Evolutionary conservation across 108 stramenopile genomes (phyloP).

Genomic region (Fistulifera pelliculosa): DNA sequence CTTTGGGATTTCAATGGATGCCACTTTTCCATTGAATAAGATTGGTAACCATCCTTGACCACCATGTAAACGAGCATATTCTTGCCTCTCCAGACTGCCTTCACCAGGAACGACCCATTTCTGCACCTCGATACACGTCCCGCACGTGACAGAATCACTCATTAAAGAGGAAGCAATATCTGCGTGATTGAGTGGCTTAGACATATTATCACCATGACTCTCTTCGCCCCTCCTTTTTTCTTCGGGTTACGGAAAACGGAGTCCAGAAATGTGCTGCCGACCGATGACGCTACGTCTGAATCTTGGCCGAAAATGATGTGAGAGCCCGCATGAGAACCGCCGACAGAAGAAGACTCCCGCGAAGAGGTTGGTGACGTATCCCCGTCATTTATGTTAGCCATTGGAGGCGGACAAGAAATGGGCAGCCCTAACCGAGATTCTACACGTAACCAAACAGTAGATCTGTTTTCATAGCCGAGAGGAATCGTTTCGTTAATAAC

Average conservation of each 20-base stretch:
- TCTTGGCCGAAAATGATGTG: conserved; percentile 14
- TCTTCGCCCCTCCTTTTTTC: conserved; percentile 15
- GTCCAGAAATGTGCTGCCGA: conserved; percentile 50
- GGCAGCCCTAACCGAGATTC: conserved; percentile 39
- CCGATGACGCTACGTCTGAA: conserved; percentile 52
- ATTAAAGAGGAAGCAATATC: conserved; percentile 7
- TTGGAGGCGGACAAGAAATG: conserved; percentile 51
- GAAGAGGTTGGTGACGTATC: conserved; percentile 35
- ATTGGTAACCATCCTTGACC: conserved; percentile 82
- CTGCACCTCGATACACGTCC: conserved; percentile 62
- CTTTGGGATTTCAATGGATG: conserved; percentile 8
- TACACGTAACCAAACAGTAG: conserved; percentile 53
- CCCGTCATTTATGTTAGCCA: conserved; percentile 11
- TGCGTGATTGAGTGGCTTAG: conserved; percentile 4
- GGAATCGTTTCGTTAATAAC: conserved; percentile 21
- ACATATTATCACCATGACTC: conserved; percentile 1
- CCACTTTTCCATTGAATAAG: conserved; percentile 25
- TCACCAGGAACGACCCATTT: conserved; percentile 14
- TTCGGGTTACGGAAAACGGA: conserved; percentile 48
- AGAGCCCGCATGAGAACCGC: conserved; percentile 8
- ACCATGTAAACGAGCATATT: conserved; percentile 56
- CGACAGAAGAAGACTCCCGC: conserved; percentile 20
- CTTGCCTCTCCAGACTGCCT: too few species aligned
- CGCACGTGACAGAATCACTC: conserved; percentile 41
- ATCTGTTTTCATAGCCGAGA: conserved; percentile 6